Evolutionary conservation across 768 basidiomycete species (phyloP).

Genomic region (Hemileccinum rubropunctum): DNA sequence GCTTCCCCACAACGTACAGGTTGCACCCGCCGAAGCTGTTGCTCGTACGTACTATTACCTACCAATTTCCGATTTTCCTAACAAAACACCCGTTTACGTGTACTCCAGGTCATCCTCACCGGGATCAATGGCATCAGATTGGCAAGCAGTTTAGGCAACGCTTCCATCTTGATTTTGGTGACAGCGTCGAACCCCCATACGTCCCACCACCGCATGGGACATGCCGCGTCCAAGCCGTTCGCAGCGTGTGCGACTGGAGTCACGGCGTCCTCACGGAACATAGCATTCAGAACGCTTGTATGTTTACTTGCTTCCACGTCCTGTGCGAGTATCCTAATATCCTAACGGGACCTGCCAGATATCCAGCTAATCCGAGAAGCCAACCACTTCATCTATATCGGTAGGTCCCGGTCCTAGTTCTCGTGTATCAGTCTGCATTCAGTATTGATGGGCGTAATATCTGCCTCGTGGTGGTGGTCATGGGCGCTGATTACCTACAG

Average conservation of each 20-base stretch:
- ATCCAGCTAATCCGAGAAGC: slow-evolving; percentile 79
- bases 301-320: slow-evolving; percentile 30
- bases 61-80: background rate
- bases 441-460: slow-evolving; percentile 11
- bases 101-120: slow-evolving; percentile 61
- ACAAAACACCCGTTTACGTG: background rate
- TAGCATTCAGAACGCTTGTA: slow-evolving; percentile 93
- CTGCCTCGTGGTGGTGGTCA: slow-evolving; percentile 8
- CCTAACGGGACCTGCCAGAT: slow-evolving; percentile 40
- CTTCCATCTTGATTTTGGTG: slow-evolving; percentile 50
- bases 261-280: slow-evolving; percentile 88
- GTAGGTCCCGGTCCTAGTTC: slow-evolving; percentile 41
- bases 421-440: background rate
- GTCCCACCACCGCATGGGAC: slow-evolving; percentile 44
- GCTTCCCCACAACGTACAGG: slow-evolving; percentile 67
- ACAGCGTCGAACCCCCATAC: slow-evolving; percentile 42
- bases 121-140: slow-evolving; percentile 53
- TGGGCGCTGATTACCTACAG: slow-evolving; percentile 21
- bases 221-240: slow-evolving; percentile 75
- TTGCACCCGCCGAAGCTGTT: slow-evolving; percentile 65
- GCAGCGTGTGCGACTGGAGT: slow-evolving; percentile 92
- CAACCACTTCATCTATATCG: slow-evolving; percentile 90
- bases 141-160: slow-evolving; percentile 63
- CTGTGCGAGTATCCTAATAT: slow-evolving; percentile 1
- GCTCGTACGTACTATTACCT: slow-evolving; percentile 39